These are phyloP conservation scores for Nephelium lappaceum DNA, from an alignment of 345 rosid species.

Conservation along the genomic window DNA sequence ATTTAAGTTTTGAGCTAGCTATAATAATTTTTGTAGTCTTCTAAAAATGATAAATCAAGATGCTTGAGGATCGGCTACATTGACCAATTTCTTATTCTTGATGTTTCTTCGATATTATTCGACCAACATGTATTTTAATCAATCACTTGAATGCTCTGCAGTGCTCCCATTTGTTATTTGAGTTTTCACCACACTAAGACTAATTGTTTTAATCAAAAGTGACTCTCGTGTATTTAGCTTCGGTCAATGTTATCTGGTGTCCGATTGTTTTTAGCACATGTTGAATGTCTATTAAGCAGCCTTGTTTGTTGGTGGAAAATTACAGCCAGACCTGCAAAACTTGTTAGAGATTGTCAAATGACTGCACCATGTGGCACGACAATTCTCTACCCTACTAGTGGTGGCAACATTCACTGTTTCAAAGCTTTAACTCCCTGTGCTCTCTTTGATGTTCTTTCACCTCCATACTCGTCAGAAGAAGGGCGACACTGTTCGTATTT, in stretches of 20 bases:
- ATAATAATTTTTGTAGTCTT: too few species aligned
- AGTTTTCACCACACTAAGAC: too few species aligned
- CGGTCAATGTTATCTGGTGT: background rate
- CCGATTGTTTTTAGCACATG: too few species aligned
- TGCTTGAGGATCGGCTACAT: background rate
- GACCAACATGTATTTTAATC: background rate
- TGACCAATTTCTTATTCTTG: background rate
- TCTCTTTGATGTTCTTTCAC: constrained; percentile 55
- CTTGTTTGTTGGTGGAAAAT: constrained; percentile 4
- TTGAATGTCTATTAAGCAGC: background rate
- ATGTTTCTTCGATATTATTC: background rate
- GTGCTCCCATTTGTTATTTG: background rate
- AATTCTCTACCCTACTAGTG: constrained; percentile 33
- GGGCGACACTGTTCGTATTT: constrained; percentile 60
- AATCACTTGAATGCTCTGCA: background rate
- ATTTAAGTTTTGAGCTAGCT: too few species aligned
- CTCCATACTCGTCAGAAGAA: constrained; percentile 52
- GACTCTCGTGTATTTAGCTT: background rate
- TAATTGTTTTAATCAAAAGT: background rate
- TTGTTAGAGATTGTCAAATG: constrained; percentile 42
- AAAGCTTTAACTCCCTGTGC: constrained; percentile 61
- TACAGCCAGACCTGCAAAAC: constrained; percentile 43
- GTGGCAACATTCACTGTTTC: constrained; percentile 47
- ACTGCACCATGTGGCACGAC: constrained; percentile 39
- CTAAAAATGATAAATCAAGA: too few species aligned